Conservation (phyloP, 2,329 filamentous ascomycete genomes). For the Phialophora expanda region DNA sequence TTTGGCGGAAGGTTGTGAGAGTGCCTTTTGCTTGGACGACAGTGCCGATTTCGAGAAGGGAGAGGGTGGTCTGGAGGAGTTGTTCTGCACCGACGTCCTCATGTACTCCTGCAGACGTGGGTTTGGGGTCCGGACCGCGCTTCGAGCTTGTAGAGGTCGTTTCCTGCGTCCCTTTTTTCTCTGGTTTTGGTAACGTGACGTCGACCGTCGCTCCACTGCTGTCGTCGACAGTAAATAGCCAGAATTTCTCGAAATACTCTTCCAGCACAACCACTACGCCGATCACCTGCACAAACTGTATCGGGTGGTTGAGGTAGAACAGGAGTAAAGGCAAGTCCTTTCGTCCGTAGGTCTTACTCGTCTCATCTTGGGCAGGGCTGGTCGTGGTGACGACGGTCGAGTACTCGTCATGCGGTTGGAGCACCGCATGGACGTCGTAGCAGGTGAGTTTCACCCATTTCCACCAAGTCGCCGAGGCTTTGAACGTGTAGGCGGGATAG, state of each 20-base stretch:
- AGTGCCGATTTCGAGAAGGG: slow-evolving; percentile 57
- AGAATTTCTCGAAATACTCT: slow-evolving; percentile 39
- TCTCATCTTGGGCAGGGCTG: background rate
- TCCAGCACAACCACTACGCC: slow-evolving; percentile 70
- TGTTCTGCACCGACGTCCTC: slow-evolving; percentile 10
- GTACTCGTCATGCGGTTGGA: slow-evolving; percentile 29
- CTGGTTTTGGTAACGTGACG: slow-evolving; percentile 53
- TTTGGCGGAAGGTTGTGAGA: slow-evolving; percentile 56
- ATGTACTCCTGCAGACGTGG: slow-evolving; percentile 1
- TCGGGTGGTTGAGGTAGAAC: slow-evolving; percentile 75
- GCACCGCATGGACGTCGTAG: slow-evolving; percentile 56
- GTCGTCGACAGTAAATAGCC: slow-evolving; percentile 64
- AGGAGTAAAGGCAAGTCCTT: slow-evolving; percentile 56
- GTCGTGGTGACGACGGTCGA: slow-evolving; percentile 24
- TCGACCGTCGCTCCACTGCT: slow-evolving; percentile 65
- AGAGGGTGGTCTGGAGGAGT: slow-evolving; percentile 38
- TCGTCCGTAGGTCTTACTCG: background rate
- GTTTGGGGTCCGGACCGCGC: slow-evolving; percentile 37
- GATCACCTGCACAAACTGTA: slow-evolving; percentile 74
- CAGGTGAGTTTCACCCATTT: slow-evolving; percentile 67
- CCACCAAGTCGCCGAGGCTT: slow-evolving; percentile 65
- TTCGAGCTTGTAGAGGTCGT: background rate
- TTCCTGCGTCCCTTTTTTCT: slow-evolving; percentile 31
- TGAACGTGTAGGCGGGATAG: slow-evolving; percentile 66
- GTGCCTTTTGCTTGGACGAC: slow-evolving; percentile 64